Base-by-base conservation (phyloP, 352 stramenopile species). In the Globisporangium recalcitrans region DNA sequence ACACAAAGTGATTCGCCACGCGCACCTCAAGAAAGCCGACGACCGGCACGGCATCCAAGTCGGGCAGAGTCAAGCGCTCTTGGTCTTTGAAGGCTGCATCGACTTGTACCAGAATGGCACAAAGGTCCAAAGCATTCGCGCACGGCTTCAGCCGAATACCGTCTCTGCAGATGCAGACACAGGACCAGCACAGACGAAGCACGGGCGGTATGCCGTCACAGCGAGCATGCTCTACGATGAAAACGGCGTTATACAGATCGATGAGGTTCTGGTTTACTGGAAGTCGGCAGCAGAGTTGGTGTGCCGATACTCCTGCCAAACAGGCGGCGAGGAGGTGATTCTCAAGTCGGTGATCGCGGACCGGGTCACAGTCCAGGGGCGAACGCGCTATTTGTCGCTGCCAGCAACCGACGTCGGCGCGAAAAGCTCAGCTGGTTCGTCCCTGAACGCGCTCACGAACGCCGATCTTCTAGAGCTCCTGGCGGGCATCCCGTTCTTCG, bases 401-500 rank as follows among this genome's bases (percentile, higher is more conserved):
- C 65, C 66, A 2, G 52, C 67, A 22, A 65, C 68, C 21, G 78
- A 85, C 36, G 52, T 88, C 19, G 73, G 73, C 0, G 48, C 60
- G 1, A 74, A 68, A 27, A 58, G 46, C 21, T 13, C 48, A 10
- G 44, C 44, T 4, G 64, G 71, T 40, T 66, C 78, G 44, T 79
- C 76, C 1, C 59, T 92, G 26, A 91, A 85, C 49, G 79, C 76
- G 4, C 62, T 91, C 7, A 89, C 78, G 22, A 92, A 90, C 53
- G 68, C 75, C 27, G 81, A 92, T 54, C 69, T 90, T 32, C 72
- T 91, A 11, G 79, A 80, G 13, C 55, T 90, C 0, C 63, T 92
- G 1, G 63, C 72, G 0, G 74, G 70, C n/a, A 88, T 92, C 13
- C 81, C 83, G 24, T 92, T 92, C 63, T 92, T 92, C 47, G 66